Percentiles rank a stretch among this genome's conserved stretches.
phyloP scores from a whole-genome alignment of 331 rosid species.

The Quercus lobata region DNA sequence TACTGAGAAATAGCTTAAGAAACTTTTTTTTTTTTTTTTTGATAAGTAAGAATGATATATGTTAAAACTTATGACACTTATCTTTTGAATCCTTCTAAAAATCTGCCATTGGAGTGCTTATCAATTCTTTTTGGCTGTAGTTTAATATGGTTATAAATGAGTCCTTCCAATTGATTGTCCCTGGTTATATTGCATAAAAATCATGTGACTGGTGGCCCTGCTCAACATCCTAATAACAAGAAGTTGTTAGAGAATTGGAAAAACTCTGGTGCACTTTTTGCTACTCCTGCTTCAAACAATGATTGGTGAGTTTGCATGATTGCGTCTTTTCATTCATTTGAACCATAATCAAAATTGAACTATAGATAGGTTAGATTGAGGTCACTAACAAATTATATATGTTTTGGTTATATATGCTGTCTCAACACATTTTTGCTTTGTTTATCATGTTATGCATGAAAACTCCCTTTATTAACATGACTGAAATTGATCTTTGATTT shows the following conservation, averaged over 20 bases:
- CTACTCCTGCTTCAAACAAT: slow-evolving; percentile 79
- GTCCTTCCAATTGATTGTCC: slow-evolving; percentile 77
- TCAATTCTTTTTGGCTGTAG: slow-evolving; percentile 47
- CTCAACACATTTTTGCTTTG: not conserved
- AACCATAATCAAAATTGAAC: not conserved
- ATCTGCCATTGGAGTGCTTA: slow-evolving; percentile 15
- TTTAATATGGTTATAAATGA: slow-evolving; percentile 54
- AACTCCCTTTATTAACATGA: not conserved
- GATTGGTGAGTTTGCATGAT: slow-evolving; percentile 62
- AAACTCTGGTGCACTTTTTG: slow-evolving; percentile 57
- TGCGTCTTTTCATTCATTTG: not conserved
- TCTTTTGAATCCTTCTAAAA: not conserved
- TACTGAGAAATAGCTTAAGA: not conserved
- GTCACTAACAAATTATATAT: not conserved
- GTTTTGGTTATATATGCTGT: not conserved
- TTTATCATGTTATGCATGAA: not conserved
- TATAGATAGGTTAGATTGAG: slow-evolving; percentile 16
- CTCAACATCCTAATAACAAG: slow-evolving; percentile 58
- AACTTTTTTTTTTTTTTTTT: not conserved
- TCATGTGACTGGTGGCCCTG: slow-evolving; percentile 73
- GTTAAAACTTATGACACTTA: not conserved
- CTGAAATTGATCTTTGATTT: not conserved
- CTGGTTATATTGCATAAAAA: slow-evolving; percentile 74
- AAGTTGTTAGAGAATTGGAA: slow-evolving; percentile 67
- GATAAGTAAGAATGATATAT: too few relatives aligned